Evolutionary conservation across 164 flowering plant genomes (phyloP).

Genomic region (Malania oleifera): DNA sequence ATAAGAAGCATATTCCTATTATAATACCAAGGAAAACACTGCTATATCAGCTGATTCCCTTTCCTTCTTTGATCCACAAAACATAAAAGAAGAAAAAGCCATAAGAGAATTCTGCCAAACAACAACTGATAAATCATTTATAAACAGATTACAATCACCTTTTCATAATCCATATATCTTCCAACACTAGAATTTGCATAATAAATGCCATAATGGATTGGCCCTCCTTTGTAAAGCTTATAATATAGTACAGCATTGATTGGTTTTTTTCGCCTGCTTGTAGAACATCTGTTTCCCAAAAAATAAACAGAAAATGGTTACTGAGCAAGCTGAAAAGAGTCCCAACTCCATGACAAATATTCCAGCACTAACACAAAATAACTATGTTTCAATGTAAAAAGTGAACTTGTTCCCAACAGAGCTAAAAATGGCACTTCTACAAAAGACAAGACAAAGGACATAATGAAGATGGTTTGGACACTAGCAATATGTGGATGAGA

Average conservation of each 20-base stretch:
- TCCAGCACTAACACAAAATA: neutral
- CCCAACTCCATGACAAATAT: neutral
- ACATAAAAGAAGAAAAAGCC: neutral
- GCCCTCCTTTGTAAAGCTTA: conserved; percentile 21
- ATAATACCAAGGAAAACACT: too few species aligned
- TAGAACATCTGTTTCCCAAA: conserved; percentile 93
- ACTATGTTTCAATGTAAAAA: too few species aligned
- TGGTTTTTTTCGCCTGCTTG: conserved; percentile 97
- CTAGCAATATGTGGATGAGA: too few species aligned
- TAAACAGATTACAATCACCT: conserved; percentile 19
- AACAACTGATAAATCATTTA: conserved; percentile 20
- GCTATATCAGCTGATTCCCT: neutral
- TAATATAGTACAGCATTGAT: conserved; percentile 84
- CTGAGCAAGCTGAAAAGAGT: neutral
- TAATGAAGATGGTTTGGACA: too few species aligned
- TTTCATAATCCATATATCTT: conserved; percentile 5
- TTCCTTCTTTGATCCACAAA: neutral
- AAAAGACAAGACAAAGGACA: too few species aligned
- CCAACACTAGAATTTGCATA: conserved; percentile 1
- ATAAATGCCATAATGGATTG: neutral
- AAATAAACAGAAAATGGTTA: conserved; percentile 11
- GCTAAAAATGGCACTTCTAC: too few species aligned
- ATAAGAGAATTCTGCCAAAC: conserved; percentile 12
- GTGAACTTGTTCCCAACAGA: too few species aligned
- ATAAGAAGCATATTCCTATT: too few species aligned